Evolutionary conservation across 2,329 filamentous ascomycete species (phyloP).

Genomic region (Aspergillus ibericus): DNA sequence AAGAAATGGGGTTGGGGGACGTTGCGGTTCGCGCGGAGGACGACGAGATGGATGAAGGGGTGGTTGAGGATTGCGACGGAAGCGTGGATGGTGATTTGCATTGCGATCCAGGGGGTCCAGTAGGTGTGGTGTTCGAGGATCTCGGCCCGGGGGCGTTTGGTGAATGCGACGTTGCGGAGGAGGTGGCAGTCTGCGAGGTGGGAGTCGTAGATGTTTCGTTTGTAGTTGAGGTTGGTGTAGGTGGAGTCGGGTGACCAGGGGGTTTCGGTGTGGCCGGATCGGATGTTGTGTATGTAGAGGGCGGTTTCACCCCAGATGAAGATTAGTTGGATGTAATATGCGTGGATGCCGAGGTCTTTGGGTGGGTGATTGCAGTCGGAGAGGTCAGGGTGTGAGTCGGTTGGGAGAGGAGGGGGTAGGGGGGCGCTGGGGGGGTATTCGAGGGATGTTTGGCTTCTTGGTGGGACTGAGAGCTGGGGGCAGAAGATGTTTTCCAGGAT

Average conservation of each 20-base stretch:
- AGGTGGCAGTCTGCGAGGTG: constrained; percentile 3
- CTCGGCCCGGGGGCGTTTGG: background rate
- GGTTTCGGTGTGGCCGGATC: background rate
- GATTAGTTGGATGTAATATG: constrained; percentile 3
- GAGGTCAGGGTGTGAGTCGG: background rate
- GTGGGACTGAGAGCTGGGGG: background rate
- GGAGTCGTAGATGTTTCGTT: constrained; percentile 3
- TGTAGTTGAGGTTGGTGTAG: background rate
- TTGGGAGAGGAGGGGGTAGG: background rate
- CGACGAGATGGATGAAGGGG: constrained; percentile 6
- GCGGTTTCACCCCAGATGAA: constrained; percentile 4
- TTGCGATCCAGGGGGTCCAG: constrained; percentile 5
- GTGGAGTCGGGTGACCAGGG: constrained; percentile 9
- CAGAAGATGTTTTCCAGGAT: constrained; percentile 9
- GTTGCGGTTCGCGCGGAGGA: background rate
- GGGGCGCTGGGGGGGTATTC: constrained; percentile 7
- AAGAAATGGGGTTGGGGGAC: constrained; percentile 1
- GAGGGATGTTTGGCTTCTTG: background rate
- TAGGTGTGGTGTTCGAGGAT: background rate
- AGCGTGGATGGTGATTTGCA: constrained; percentile 6
- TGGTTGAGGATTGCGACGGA: constrained; percentile 5
- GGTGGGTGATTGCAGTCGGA: background rate
- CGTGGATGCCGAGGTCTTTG: constrained; percentile 5
- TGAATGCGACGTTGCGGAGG: constrained; percentile 4
- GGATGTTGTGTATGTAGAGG: background rate